Evolutionary conservation across 2,329 filamentous ascomycete species (phyloP), one percentile per base, ranked within the genome.

Genomic region (Diplodia sapinea): DNA sequence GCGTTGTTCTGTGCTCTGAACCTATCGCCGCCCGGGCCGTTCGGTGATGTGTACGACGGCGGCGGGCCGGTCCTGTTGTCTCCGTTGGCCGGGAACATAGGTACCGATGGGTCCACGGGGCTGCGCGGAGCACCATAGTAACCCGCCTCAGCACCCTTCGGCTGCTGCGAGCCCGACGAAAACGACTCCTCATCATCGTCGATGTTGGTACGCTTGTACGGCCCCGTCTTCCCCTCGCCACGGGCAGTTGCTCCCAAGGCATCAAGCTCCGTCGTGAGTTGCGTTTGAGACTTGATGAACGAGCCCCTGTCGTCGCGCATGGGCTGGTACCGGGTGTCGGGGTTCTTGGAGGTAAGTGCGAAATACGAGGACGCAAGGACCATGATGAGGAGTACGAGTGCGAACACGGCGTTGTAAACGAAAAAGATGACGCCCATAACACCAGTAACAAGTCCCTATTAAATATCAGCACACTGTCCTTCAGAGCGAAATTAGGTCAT

Each of bases 301-400:
- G 94, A 97, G 63, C 92, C 93, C 73, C 94, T 90, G 79, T 98
- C 94, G 75, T 98, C 94, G 66, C 91, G 91, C 94, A 98, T 97
- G 74, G 93, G 93, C 80, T 97, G 93, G 81, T 98, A 98, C 70
- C 94, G 90, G 51, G 91, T 92, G 77, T 98, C 94, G 26, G 94
- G 94, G 81, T 97, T 96, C 86, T 96, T 96, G 70, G 92, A 92
- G 77, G 93, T 88, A 75, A 97, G 88, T 56, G 92, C 91, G 72
- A 94, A 92, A 80, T 85, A 82, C 4, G 91, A 93, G 9, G 90
- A 89, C 72, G 93, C 86, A 64, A 94, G 85, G 62, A 97, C 88
- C 81, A 97, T 89, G 74, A 97, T 83, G 70, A 97, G 84, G 38
- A 97, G 86, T 54, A 96, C 88, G 64, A 94, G 82, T 0, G 93